These are phyloP conservation scores for Phaeosphaeriaceae sp. DNA, from an alignment of 2,329 filamentous ascomycete genomes.

Conservation along the genomic window DNA sequence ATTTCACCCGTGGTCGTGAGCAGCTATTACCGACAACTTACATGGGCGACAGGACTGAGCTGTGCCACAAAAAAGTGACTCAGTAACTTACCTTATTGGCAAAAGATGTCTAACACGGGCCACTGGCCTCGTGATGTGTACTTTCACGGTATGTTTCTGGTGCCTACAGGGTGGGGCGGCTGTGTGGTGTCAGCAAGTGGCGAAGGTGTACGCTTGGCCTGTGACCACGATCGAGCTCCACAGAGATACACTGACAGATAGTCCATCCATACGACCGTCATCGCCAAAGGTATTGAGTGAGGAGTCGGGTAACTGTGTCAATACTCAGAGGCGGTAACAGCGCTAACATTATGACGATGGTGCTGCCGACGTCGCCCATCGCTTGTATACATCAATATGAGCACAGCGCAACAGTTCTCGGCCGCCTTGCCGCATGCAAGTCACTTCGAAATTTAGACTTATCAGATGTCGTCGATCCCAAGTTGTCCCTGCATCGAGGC, in stretches of 20 bases:
- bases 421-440: slow-evolving; percentile 13
- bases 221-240: neutral
- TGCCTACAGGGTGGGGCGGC: neutral
- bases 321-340: neutral
- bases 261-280: neutral
- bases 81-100: neutral
- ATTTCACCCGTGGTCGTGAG: neutral
- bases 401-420: slow-evolving; percentile 11
- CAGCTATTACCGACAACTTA: neutral
- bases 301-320: neutral
- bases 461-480: slow-evolving; percentile 11
- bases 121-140: neutral
- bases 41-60: neutral
- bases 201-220: neutral
- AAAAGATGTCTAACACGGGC: neutral
- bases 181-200: neutral
- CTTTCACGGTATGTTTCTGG: neutral
- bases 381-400: slow-evolving; percentile 1
- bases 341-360: slow-evolving; percentile 1
- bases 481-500: slow-evolving; percentile 34
- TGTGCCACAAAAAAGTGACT: neutral
- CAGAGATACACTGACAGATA: neutral
- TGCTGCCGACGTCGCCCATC: slow-evolving; percentile 23
- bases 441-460: slow-evolving; percentile 15
- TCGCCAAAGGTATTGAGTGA: neutral